Evolutionary conservation across 352 stramenopile genomes (phyloP).

Genomic region (Globisporangium heterothallicum): DNA sequence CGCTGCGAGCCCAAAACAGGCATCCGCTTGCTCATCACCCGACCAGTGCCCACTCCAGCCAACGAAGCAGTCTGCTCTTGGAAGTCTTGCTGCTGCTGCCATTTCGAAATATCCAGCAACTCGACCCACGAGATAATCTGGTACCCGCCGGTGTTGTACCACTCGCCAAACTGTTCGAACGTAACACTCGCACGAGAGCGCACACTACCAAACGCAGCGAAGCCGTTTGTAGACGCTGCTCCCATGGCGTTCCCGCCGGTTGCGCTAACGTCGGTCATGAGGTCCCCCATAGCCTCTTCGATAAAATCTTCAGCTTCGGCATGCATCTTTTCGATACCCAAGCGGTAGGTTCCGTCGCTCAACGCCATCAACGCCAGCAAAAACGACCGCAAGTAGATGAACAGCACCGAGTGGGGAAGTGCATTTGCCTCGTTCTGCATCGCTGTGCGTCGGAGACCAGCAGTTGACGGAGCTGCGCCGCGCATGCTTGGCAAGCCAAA

Average conservation of each 20-base stretch:
- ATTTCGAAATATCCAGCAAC: slow-evolving; percentile 76
- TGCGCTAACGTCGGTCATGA: slow-evolving; percentile 71
- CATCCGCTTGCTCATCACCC: slow-evolving; percentile 19
- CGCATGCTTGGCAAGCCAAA: slow-evolving; percentile 62
- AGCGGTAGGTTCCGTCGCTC: slow-evolving; percentile 77
- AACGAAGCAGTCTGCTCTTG: slow-evolving; percentile 38
- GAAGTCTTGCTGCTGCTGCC: slow-evolving; percentile 74
- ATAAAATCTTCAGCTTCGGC: slow-evolving; percentile 83
- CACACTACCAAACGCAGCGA: slow-evolving; percentile 59
- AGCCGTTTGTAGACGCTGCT: slow-evolving; percentile 23
- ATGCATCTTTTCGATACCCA: slow-evolving; percentile 84
- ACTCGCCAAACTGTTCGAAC: slow-evolving; percentile 89
- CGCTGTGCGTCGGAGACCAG: slow-evolving; percentile 28
- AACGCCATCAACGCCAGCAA: slow-evolving; percentile 80
- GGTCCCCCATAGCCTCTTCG: slow-evolving; percentile 78
- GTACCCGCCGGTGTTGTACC: slow-evolving; percentile 83
- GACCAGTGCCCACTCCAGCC: slow-evolving; percentile 16
- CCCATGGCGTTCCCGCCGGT: slow-evolving; percentile 25
- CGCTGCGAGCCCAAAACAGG: slow-evolving; percentile 55
- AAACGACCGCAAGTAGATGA: slow-evolving; percentile 84
- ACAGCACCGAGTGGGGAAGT: slow-evolving; percentile 75
- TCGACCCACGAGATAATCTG: slow-evolving; percentile 84
- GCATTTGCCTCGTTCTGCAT: slow-evolving; percentile 46
- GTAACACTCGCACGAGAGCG: slow-evolving; percentile 69
- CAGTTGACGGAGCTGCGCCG: slow-evolving; percentile 25